Base-by-base conservation (phyloP, 2,329 filamentous ascomycete species). In the Colletotrichum sp. region DNA sequence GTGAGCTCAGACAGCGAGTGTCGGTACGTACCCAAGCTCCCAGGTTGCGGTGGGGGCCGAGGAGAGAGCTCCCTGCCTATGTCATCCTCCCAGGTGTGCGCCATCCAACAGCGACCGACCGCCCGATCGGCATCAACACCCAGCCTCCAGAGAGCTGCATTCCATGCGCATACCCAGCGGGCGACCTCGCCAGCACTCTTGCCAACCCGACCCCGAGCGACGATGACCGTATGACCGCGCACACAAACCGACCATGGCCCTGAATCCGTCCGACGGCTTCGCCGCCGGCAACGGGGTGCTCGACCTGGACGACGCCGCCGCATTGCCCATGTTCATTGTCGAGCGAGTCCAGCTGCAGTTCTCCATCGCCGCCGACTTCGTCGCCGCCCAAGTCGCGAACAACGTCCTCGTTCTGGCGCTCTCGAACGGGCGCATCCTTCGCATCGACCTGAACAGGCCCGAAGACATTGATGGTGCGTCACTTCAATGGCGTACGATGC, bases 371-470 rank as follows among this genome's bases (percentile, higher is more conserved):
- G 96, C 96, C 78, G 95, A 98, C 85, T 98, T 99, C 83, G 97
- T 98, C 64, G 96, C 97, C 21, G 96, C 96, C 55, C 96, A 98
- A 85, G 96, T 98, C 71, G 96, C 96, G 78, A 98, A 99, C 85
- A 98, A 99, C 88, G 96, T 98, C 77, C 91, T 99, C 73, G 93
- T 98, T 26, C 89, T 99, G 67, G 97, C 97, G 55, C 90, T 99
- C 48, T 96, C 96, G 7, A 98, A 96, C 74, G 95, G 96, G 66
- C 94, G 96, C 80, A 97, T 99, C 78, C 88, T 99, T 75, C 93
- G 97, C 76, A 99, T 99, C 83, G 97, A 98, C 83, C 88, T 98
- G 67, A 96, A 98, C 84, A 95, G 94, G 81, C 94, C 97, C 8
- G 95, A 96, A 82, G 97, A 99, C 84, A 98, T 99, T 81, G 97